Conservation (phyloP, 179 eudicot genomes). For the Spinacia oleracea region DNA sequence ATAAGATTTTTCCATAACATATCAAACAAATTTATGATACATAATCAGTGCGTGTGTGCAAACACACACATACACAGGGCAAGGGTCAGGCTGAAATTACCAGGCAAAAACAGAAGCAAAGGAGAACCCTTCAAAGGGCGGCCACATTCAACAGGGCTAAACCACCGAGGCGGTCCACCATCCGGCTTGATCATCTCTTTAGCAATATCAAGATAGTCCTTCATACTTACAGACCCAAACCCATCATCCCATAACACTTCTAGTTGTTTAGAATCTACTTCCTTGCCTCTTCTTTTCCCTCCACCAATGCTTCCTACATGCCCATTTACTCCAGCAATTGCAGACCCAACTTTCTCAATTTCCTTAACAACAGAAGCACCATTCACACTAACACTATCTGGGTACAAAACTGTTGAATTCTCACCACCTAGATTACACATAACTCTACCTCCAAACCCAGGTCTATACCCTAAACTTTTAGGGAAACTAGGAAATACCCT, state of each 20-base stretch:
- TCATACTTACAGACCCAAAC: constrained; percentile 59
- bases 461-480: constrained; percentile 31
- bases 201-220: constrained; percentile 68
- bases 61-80: neutral
- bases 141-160: constrained; percentile 64
- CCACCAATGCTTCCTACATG: constrained; percentile 27
- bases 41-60: neutral
- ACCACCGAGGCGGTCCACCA: constrained; percentile 80
- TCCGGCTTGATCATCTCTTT: constrained; percentile 58
- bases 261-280: constrained; percentile 32
- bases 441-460: constrained; percentile 38
- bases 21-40: constrained; percentile 6
- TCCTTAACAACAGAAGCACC: constrained; percentile 38
- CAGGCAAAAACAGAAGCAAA: constrained; percentile 73
- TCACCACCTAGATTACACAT: constrained; percentile 39
- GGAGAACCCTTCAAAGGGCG: constrained; percentile 62
- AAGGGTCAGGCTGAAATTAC: constrained; percentile 34
- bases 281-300: constrained; percentile 24
- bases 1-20: neutral
- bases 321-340: constrained; percentile 50
- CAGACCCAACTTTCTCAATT: constrained; percentile 44
- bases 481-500: constrained; percentile 43
- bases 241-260: constrained; percentile 76
- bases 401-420: constrained; percentile 41
- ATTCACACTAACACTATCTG: constrained; percentile 38